A percentile compares a stretch with the other conserved stretches of the same genome.
Evolutionary conservation across 2,329 filamentous ascomycete species (phyloP).

Genomic region (Pseudofabraea citricarpa): DNA sequence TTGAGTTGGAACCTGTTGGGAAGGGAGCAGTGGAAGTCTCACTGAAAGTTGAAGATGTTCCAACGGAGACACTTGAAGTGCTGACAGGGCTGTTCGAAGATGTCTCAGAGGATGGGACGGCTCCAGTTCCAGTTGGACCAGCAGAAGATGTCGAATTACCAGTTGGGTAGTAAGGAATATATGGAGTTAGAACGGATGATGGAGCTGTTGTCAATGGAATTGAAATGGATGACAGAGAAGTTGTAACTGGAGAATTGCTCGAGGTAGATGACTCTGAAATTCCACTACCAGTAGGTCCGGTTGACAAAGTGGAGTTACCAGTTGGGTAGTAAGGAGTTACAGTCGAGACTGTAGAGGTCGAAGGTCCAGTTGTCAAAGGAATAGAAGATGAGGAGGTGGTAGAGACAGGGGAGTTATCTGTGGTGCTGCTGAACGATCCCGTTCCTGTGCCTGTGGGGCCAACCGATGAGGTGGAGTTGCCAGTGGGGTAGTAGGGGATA

Average conservation of each 20-base stretch:
- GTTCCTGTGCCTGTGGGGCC: constrained; percentile 7
- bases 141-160: constrained; percentile 4
- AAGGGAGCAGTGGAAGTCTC: constrained; percentile 8
- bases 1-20: constrained; percentile 7
- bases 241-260: constrained; percentile 1
- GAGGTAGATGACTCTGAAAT: background rate
- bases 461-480: constrained; percentile 3
- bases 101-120: constrained; percentile 2
- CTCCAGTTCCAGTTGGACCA: constrained; percentile 7
- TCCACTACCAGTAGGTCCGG: constrained; percentile 5
- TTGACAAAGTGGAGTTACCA: background rate
- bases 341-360: background rate
- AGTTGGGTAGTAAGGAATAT: background rate
- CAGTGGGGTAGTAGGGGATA: background rate
- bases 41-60: background rate
- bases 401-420: background rate
- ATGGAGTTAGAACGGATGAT: too few species aligned
- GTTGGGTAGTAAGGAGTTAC: background rate
- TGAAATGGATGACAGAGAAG: background rate
- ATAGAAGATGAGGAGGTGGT: background rate
- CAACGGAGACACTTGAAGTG: constrained; percentile 5
- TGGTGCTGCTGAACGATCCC: background rate
- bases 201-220: constrained; percentile 3
- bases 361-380: background rate
- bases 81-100: constrained; percentile 4